Base-by-base conservation (phyloP, 345 rosid genomes). In the Euphorbia pulcherrima region DNA sequence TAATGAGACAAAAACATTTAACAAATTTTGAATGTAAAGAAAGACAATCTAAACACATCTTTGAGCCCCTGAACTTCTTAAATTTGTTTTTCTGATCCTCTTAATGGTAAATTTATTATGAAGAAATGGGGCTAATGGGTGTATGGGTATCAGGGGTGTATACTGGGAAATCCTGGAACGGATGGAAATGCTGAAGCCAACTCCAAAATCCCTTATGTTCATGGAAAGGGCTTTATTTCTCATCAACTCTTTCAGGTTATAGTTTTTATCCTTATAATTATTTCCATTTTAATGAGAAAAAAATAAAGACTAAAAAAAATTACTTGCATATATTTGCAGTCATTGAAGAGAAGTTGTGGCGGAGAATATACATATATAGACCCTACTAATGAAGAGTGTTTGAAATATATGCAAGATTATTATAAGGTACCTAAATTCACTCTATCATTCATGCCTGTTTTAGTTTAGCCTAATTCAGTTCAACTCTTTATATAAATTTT, bases 221-320 rank as follows among this genome's bases (percentile, higher is more conserved):
- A 84, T 77, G 87, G 96, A 72, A 83, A 76, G 87, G 91, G 74
- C 29, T 75, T 87, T 17, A 90, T 90, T 66, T 87, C 93, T 44
- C 81, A 90, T 65, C 88, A 90, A 64, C 91, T 85, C 52, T 77
- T 78, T 68, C 80, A 84, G 86, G 96, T 83, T 64, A 55, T 71
- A 33, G 7, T 28, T 65, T 33, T 47, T 47, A 47, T 47, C 1
- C 7, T 50, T 18, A 50, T 50, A 18, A 8, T 20, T 50, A 50
- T 4, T 27, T 21, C 37, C 37, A 33, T 33, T 33, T 33, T 33
- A 33, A 33, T 33, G 37, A 33, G 7, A 33, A 16, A 0, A 44
- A 44, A 44, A 10, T 4, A 8, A 44, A 44, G 48, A n/a, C n/a
- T n/a, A n/a, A n/a, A n/a, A 44, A 14, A 44, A 44, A 44, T 44